These are phyloP conservation scores for Venturia aucupariae DNA, from an alignment of 2,329 filamentous ascomycete species.

Conservation along the genomic window DNA sequence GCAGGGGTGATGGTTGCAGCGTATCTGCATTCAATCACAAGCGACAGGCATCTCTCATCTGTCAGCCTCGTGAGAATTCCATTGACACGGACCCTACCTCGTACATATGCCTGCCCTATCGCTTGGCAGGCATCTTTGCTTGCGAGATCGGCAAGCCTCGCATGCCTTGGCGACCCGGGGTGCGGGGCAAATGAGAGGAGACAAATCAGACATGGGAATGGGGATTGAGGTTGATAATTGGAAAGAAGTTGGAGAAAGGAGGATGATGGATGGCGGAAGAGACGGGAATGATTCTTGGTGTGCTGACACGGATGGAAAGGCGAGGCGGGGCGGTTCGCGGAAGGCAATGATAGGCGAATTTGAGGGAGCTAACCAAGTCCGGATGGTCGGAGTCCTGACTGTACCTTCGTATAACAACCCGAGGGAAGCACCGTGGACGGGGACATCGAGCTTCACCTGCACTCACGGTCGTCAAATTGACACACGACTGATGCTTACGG, in stretches of 20 bases:
- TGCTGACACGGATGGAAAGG: constrained; percentile 2
- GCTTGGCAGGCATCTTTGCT: neutral
- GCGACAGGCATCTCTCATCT: neutral
- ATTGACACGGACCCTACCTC: neutral
- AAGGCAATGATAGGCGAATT: neutral
- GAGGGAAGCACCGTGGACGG: too few relatives aligned
- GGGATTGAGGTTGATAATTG: neutral
- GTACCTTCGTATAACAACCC: too few relatives aligned
- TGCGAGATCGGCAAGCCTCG: constrained; percentile 1
- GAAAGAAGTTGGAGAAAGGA: neutral
- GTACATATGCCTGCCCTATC: neutral
- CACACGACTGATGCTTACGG: too few relatives aligned
- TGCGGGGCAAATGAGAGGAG: neutral
- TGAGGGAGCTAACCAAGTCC: neutral
- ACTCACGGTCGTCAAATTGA: too few relatives aligned
- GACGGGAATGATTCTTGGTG: neutral
- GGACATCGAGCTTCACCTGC: too few relatives aligned
- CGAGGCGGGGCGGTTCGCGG: neutral
- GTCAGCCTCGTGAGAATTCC: neutral
- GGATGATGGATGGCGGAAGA: neutral
- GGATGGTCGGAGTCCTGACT: neutral
- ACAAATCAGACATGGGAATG: neutral
- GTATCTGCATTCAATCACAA: neutral
- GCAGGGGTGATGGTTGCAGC: neutral
- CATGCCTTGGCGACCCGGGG: neutral